Base-by-base conservation (phyloP, 2,329 filamentous ascomycete species). In the Aspergillus sp. region DNA sequence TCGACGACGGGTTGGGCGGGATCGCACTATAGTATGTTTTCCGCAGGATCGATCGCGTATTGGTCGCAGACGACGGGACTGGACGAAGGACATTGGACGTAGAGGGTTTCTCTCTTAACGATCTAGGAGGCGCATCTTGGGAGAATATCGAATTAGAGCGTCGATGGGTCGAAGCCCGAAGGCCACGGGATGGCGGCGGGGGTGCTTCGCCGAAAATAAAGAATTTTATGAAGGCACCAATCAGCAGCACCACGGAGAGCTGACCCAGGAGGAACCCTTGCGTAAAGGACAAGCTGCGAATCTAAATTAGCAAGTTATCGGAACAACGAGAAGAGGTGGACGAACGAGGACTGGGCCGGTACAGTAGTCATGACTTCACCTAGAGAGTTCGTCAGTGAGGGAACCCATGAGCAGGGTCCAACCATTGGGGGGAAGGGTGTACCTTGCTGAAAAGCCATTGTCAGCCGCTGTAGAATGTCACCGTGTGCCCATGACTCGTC, bases 191-290 rank as follows among this genome's bases (percentile, higher is more conserved):
- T 62, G 96, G 92, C 60, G 91, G 83, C 1, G 90, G 91, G 1
- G 92, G 91, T 5, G 91, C 87, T 71, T 98, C 95, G 67, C 95
- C 95, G 72, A 99, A 98, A 71, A 99, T 98, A 84, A 99, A 99
- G 85, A 97, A 99, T 74, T 96, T 96, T 76, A 99, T 98, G 77
- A 99, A 98, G 65, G 90, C 91, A 63, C 92, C 93, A 61, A 99
- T 86, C 40, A 99, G 83, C 23, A 98, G 80, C 14, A 96, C 90
- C 46, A 99, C 90, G 2, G 92, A 96, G 52, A 99, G 82, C 75
- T 99, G 95, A 50, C 95, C 95, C 33, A 98, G 82, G 49, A 99
- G 86, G 66, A 99, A 89, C 27, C 95, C 95, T 73, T 96, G 91
- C 0, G 91, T 96, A 75, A 98, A 98, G 37, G 91, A 95, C 65